Conservation (phyloP, 2,329 filamentous ascomycete species). For the Botrytis tulipae region DNA sequence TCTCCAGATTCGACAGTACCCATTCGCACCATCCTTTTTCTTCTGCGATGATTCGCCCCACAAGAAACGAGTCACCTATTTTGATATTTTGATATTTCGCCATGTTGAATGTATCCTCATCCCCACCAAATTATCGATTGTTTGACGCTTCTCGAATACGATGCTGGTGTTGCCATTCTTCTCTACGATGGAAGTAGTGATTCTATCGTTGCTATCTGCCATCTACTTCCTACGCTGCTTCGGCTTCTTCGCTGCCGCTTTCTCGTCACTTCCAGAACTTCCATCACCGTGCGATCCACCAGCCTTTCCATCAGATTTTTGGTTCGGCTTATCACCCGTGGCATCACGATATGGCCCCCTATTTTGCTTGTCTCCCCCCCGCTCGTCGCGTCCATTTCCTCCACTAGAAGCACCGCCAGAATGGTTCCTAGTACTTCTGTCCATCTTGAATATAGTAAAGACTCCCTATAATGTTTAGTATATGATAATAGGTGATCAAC, state of each 20-base stretch:
- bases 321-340: neutral
- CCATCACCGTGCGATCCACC: neutral
- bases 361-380: neutral
- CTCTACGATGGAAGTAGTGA: neutral
- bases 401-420: neutral
- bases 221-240: neutral
- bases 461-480: neutral
- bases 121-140: no score
- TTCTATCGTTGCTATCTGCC: neutral
- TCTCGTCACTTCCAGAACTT: neutral
- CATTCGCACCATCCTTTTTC: neutral
- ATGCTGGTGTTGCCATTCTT: neutral
- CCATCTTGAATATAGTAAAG: neutral
- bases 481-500: neutral
- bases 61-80: neutral
- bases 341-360: neutral
- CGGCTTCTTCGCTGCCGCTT: neutral
- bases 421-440: neutral
- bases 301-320: accelerated
- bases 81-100: neutral
- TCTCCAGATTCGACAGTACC: neutral
- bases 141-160: neutral
- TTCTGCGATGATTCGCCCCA: neutral
- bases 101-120: neutral
- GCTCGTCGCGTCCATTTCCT: accelerated